These are phyloP conservation scores for Ganoderma lingzhi DNA, from an alignment of 1,284 basidiomycete species.

Conservation along the genomic window DNA sequence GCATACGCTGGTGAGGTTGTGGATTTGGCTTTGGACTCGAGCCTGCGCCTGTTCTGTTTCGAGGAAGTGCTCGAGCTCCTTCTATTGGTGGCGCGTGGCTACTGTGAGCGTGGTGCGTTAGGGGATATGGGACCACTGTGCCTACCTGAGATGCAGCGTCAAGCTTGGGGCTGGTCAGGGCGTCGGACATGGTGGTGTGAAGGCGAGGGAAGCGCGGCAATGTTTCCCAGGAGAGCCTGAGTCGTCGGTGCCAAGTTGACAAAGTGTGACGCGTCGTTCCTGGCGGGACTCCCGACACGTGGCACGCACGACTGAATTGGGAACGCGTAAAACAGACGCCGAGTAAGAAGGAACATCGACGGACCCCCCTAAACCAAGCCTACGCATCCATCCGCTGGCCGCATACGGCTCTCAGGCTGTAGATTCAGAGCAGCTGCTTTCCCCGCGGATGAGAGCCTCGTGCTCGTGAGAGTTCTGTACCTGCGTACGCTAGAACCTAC, in stretches of 20 bases:
- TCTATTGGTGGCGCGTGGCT: slow-evolving; percentile 53
- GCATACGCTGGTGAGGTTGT: slow-evolving; percentile 78
- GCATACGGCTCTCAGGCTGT: not conserved
- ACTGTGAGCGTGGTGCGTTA: slow-evolving; percentile 9
- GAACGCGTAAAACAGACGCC: slow-evolving; percentile 22
- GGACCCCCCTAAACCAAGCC: slow-evolving; percentile 2
- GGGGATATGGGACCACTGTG: not conserved
- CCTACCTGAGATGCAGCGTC: slow-evolving; percentile 20
- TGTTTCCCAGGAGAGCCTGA: not conserved
- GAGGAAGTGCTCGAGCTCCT: slow-evolving; percentile 86
- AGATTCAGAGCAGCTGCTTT: not conserved
- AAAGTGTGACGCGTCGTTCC: slow-evolving; percentile 17
- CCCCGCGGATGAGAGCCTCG: slow-evolving; percentile 12
- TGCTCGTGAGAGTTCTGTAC: slow-evolving; percentile 16
- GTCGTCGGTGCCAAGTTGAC: not conserved
- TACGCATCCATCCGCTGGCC: not conserved
- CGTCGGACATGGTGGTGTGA: slow-evolving; percentile 18
- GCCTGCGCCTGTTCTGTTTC: slow-evolving; percentile 91
- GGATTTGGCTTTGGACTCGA: slow-evolving; percentile 75
- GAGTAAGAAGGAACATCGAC: slow-evolving; percentile 20
- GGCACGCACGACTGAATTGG: slow-evolving; percentile 19
- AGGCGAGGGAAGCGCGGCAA: not conserved
- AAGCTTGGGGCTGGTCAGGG: slow-evolving; percentile 14
- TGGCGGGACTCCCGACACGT: slow-evolving; percentile 19
- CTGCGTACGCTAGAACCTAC: slow-evolving; percentile 26